A percentile compares a stretch with the other conserved stretches of the same genome.
phyloP scores from a whole-genome alignment of 2,329 filamentous ascomycete genomes.

The Beauveria varroae region DNA sequence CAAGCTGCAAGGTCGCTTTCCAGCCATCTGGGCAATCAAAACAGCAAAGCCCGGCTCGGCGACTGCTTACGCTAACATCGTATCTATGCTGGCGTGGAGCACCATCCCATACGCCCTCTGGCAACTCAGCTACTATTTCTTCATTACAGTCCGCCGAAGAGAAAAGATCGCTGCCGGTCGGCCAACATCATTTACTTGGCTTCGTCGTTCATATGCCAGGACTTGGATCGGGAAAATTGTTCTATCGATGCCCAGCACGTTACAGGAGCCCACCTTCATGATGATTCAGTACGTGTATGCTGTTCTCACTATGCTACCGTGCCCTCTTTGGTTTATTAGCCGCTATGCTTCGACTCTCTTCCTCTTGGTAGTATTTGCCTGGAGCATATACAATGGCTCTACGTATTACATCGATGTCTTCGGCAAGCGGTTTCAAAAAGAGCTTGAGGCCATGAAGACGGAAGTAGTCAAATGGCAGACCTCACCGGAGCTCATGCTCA shows the following conservation, averaged over 20 bases:
- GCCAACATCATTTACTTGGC: constrained; percentile 95
- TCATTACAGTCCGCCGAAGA: constrained; percentile 89
- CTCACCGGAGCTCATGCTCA: constrained; percentile 39
- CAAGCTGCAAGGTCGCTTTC: constrained; percentile 63
- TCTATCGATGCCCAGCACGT: constrained; percentile 60
- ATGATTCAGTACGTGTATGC: constrained; percentile 90
- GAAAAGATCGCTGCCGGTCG: constrained; percentile 94
- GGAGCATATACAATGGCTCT: constrained; percentile 94
- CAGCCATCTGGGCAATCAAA: constrained; percentile 79
- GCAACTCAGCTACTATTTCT: constrained; percentile 88
- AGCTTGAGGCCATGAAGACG: constrained; percentile 78
- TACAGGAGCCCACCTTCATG: constrained; percentile 94
- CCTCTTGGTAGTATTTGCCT: constrained; percentile 75
- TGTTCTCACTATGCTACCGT: constrained; percentile 86
- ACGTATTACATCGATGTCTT: constrained; percentile 99
- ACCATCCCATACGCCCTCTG: constrained; percentile 87
- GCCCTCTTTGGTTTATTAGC: constrained; percentile 90
- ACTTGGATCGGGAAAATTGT: constrained; percentile 84
- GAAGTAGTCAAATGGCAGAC: constrained; percentile 87
- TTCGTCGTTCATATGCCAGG: constrained; percentile 83
- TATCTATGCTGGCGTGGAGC: constrained; percentile 89
- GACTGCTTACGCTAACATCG: constrained; percentile 68
- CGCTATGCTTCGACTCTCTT: constrained; percentile 72
- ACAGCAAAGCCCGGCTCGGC: constrained; percentile 59
- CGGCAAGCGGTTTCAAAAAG: constrained; percentile 92